Evolutionary conservation across 2,329 filamentous ascomycete genomes (phyloP).

Genomic region (Xylaria sp.): DNA sequence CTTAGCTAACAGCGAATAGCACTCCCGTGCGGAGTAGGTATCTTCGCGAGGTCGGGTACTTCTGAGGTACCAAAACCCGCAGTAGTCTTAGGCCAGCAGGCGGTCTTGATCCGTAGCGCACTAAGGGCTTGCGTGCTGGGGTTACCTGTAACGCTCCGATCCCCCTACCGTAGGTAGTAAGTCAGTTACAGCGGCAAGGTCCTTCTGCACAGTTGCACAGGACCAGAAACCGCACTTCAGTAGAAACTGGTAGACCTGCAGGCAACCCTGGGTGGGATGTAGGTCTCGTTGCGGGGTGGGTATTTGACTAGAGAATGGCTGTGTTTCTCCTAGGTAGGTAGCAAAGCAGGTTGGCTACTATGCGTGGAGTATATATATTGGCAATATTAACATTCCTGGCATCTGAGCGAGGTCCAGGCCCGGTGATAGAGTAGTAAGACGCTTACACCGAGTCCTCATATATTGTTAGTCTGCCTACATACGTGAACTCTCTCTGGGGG

Average conservation of each 20-base stretch:
- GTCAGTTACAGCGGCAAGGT: conserved; percentile 19
- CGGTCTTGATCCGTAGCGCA: background rate
- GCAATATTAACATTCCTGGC: background rate
- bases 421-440: conserved; percentile 10
- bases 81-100: background rate
- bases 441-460: conserved; percentile 25
- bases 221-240: conserved; percentile 4
- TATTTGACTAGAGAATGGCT: conserved; percentile 6
- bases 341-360: conserved; percentile 18
- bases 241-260: conserved; percentile 5
- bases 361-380: conserved; percentile 17
- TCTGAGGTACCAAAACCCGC: background rate
- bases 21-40: conserved; percentile 4
- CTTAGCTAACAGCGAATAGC: background rate
- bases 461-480: conserved; percentile 26
- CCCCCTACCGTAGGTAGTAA: conserved; percentile 12
- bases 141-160: conserved; percentile 14
- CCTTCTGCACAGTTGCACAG: conserved; percentile 19
- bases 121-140: conserved; percentile 1
- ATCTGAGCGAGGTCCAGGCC: background rate
- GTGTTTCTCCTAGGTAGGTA: background rate
- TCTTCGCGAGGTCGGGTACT: background rate
- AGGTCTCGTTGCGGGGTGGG: conserved; percentile 20
- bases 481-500: conserved; percentile 20
- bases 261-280: conserved; percentile 6